These are phyloP conservation scores for Wickerhamomyces rabaulensis DNA, from an alignment of 805 yeast species.

Conservation along the genomic window DNA sequence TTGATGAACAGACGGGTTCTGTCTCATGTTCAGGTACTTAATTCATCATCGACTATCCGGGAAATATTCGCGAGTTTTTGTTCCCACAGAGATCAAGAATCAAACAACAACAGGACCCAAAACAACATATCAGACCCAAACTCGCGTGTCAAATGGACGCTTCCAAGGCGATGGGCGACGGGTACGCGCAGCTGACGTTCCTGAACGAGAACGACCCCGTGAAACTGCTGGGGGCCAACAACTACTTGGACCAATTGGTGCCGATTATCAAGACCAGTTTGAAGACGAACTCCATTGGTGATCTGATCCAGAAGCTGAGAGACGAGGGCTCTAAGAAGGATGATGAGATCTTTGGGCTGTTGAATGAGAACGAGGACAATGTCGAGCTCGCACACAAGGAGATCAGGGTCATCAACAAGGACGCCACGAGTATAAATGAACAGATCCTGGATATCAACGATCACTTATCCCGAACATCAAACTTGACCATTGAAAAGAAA, in stretches of 20 bases:
- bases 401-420: constrained; percentile 54
- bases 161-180: background rate
- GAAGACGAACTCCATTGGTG: constrained; percentile 46
- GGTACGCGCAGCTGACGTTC: constrained; percentile 11
- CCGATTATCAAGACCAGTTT: constrained; percentile 68
- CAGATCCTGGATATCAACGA: constrained; percentile 53
- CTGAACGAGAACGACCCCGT: constrained; percentile 22
- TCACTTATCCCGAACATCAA: constrained; percentile 59
- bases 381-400: constrained; percentile 55
- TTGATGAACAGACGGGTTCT: too few species aligned
- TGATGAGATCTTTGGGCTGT: constrained; percentile 52
- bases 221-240: constrained; percentile 41
- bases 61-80: too few species aligned
- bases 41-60: too few species aligned
- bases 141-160: background rate
- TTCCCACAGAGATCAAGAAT: too few species aligned
- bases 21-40: too few species aligned
- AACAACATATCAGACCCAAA: background rate
- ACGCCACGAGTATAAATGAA: constrained; percentile 51
- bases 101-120: background rate
- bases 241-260: constrained; percentile 73
- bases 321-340: constrained; percentile 56
- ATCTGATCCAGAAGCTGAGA: constrained; percentile 50
- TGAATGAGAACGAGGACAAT: constrained; percentile 55
- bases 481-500: constrained; percentile 57